Conservation (phyloP, 257 asterid genomes). For the Coffea eugenioides region DNA sequence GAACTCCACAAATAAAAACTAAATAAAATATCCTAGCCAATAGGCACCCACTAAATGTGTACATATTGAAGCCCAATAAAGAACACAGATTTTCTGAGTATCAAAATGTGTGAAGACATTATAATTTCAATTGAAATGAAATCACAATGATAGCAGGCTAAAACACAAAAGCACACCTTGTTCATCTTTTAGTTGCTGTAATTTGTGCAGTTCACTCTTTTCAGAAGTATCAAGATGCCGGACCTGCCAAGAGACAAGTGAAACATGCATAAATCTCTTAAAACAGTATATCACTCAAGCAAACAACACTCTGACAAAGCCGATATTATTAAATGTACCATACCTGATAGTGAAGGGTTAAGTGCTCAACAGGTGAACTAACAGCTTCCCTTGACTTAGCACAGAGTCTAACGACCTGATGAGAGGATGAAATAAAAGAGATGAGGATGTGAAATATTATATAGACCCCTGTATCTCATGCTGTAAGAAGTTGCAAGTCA, state of each 20-base stretch:
- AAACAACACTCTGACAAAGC: background rate
- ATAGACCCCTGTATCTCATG: background rate
- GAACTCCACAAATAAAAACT: no score
- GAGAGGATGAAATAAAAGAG: conserved; percentile 4
- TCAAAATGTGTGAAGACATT: background rate
- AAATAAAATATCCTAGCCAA: background rate
- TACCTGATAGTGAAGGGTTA: conserved; percentile 98
- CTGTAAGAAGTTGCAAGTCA: background rate
- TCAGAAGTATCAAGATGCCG: conserved; percentile 98
- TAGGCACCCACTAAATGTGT: background rate
- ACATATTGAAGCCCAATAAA: background rate
- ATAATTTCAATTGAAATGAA: background rate
- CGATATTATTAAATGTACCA: background rate
- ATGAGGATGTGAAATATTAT: background rate
- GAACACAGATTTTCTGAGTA: background rate
- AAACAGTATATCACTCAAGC: conserved; percentile 2
- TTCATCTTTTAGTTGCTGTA: conserved; percentile 97
- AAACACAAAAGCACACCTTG: conserved; percentile 53
- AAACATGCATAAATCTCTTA: conserved; percentile 5
- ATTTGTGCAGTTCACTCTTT: conserved; percentile 95
- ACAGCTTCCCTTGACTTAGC: conserved; percentile 99
- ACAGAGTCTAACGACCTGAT: conserved; percentile 92
- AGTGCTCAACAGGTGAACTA: conserved; percentile 96
- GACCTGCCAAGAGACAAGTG: conserved; percentile 51
- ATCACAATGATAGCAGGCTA: background rate